phyloP scores from a whole-genome alignment of 768 basidiomycete genomes.

The Tephrocybe sp. region DNA sequence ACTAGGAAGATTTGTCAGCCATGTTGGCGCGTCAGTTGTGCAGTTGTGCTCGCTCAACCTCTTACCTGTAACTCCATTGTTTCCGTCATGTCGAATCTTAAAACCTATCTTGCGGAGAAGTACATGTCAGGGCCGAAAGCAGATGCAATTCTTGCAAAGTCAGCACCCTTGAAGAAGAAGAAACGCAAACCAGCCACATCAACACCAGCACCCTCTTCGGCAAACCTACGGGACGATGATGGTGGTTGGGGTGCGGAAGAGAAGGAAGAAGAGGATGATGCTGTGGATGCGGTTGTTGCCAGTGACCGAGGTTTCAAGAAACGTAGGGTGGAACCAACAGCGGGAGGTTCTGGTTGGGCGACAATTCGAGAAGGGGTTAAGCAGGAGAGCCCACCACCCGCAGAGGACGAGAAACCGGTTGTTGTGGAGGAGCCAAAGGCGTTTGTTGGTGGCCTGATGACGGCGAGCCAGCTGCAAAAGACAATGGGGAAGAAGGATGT shows the following conservation, averaged over 20 bases:
- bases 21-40: neutral
- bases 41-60: no score
- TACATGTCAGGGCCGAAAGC: constrained; percentile 98
- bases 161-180: constrained; percentile 67
- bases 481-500: constrained; percentile 43
- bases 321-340: constrained; percentile 40
- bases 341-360: constrained; percentile 61
- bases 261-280: constrained; percentile 54
- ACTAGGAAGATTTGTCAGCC: constrained; percentile 10
- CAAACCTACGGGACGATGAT: constrained; percentile 65
- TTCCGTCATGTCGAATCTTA: constrained; percentile 49
- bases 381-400: constrained; percentile 50
- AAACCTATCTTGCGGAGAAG: constrained; percentile 83
- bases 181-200: constrained; percentile 55
- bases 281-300: constrained; percentile 64
- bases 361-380: constrained; percentile 57
- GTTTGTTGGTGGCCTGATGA: constrained; percentile 76
- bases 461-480: constrained; percentile 71
- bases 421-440: constrained; percentile 46
- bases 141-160: constrained; percentile 83
- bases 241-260: constrained; percentile 58
- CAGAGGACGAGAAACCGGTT: constrained; percentile 68
- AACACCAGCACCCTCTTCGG: constrained; percentile 23
- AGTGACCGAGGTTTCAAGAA: constrained; percentile 81
- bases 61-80: no score